Base-by-base conservation (phyloP, 805 yeast species). In the Hanseniaspora taiwanica region DNA sequence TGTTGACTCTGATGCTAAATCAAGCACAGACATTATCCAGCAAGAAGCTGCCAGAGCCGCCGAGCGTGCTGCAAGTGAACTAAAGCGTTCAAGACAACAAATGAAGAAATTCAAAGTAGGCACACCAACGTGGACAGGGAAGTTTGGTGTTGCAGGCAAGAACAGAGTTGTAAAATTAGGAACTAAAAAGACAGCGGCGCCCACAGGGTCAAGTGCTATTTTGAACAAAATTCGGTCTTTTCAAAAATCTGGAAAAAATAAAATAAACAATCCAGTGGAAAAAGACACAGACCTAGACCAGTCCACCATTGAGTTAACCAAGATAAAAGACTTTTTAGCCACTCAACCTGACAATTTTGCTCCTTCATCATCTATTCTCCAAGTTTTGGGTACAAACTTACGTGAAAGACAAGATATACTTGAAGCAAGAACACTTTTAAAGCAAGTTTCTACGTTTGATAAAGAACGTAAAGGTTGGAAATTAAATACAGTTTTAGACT, bases 61-160 rank as follows among this genome's bases (percentile, higher is more conserved):
- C 35, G 57, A 59, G 45, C 63, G 66, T 14, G 81, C 81, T 0
- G 64, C 77, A 0, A 62, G 61, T 16, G 78, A 78, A 0, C 56
- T 82, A 42, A 65, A 72, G 40, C 71, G 72, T 95, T 0, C 20
- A 36, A 17, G 38, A 24, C n/a, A 37, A 37, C 17, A 52, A 64
- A 31, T 58, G 46, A 35, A 54, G 52, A 9, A 57, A 35, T 58
- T 58, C 19, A 60, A 63, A 20, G 65, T 87, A 23, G 94, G 94
- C 4, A 77, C 81, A 0, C 97, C 96, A 0, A 89, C 98, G 0
- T 91, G 96, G 93, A 89, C 98, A 0, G 98, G 98, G 0, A 74
- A 73, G 48, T 84, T 79, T 65, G 98, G 98, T 0, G 58, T 63
- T 16, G 95, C 95, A 0, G 96, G 95, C 1, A 71, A 66, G 47